Evolutionary conservation across 306 rosid genomes (phyloP), one percentile per base, ranked within the genome.

Genomic region (Abrus pulchellus): DNA sequence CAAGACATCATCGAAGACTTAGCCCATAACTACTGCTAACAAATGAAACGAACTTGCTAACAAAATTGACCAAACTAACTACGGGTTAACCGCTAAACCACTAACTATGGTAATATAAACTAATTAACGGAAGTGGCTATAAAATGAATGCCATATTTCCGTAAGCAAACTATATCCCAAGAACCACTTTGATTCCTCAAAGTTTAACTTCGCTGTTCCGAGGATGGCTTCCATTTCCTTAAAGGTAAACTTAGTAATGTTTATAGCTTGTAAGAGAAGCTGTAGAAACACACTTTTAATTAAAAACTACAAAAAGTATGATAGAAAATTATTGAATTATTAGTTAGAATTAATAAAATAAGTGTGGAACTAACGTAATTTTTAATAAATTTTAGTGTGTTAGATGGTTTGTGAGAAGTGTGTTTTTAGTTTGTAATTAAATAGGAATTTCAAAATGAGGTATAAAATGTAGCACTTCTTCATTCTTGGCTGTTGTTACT

Each of bases 111-210:
- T 49, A 61, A 70, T 5, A 28, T 38, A 9, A 43, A n/a, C 50
- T 48, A 36, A 4, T 2, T 30, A 5, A 14, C 27, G 27, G 6
- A 57, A 79, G 33, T 52, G 75, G 12, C 77, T 83, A 83, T 83
- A 68, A 57, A 77, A 52, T 45, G n/a, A n/a, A 49, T 14, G n/a
- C 44, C 38, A 50, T 13, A 10, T 44, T 77, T 77, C 56, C 41
- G 34, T 43, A 36, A 68, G 41, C 13, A 43, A 44, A 65, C 47
- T 20, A 9, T 72, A 52, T 62, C 66, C 48, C 60, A 50, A 20
- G 14, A 43, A 7, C 55, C 69, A 67, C 59, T 52, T 50, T 76
- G 64, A 30, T 64, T 14, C 67, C 56, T 52, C 57, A 2, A 49
- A 14, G 45, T 53, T 77, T 67, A 1, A 36, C 9, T 66, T 66